A percentile compares a stretch with the other conserved stretches of the same genome.
Conservation (phyloP, 768 basidiomycete genomes). For the Holtermanniella nyarrowii region DNA sequence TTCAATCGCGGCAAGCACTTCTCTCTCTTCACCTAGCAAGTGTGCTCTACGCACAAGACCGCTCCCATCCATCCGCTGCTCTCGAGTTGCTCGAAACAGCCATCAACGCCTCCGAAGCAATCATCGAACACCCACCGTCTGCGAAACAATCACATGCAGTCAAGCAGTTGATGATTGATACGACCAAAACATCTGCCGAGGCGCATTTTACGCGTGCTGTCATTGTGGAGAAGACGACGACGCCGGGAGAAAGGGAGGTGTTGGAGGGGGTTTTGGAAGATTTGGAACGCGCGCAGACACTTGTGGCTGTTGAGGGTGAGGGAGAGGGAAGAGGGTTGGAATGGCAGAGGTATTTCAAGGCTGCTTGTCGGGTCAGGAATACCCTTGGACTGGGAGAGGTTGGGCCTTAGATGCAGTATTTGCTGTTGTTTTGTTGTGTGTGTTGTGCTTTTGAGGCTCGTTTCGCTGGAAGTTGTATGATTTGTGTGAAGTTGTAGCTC, state of each 20-base stretch:
- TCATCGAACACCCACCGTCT: slow-evolving; percentile 7
- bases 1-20: slow-evolving; percentile 22
- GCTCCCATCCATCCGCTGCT: slow-evolving; percentile 6
- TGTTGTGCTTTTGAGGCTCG: too few species aligned
- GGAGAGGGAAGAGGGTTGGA: slow-evolving; percentile 19
- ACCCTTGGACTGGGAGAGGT: too few species aligned
- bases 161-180: slow-evolving; percentile 25
- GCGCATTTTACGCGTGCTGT: slow-evolving; percentile 20
- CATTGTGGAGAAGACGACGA: slow-evolving; percentile 16
- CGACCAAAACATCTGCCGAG: slow-evolving; percentile 26
- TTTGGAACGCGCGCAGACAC: slow-evolving; percentile 30
- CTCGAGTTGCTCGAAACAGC: slow-evolving; percentile 7
- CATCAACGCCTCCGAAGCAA: slow-evolving; percentile 3
- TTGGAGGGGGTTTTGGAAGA: slow-evolving; percentile 25
- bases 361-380: slow-evolving; percentile 26
- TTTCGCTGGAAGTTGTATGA: too few species aligned
- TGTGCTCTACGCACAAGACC: slow-evolving; percentile 21
- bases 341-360: slow-evolving; percentile 31
- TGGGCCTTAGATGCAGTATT: too few species aligned
- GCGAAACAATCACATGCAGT: slow-evolving; percentile 8
- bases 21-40: slow-evolving; percentile 26
- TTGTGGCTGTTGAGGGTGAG: slow-evolving; percentile 17
- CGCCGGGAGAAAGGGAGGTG: slow-evolving; percentile 6
- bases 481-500: neutral
- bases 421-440: too few species aligned